These are phyloP conservation scores for Rhodomyrtus psidioides DNA, from an alignment of 441 rosid species.

Conservation along the genomic window DNA sequence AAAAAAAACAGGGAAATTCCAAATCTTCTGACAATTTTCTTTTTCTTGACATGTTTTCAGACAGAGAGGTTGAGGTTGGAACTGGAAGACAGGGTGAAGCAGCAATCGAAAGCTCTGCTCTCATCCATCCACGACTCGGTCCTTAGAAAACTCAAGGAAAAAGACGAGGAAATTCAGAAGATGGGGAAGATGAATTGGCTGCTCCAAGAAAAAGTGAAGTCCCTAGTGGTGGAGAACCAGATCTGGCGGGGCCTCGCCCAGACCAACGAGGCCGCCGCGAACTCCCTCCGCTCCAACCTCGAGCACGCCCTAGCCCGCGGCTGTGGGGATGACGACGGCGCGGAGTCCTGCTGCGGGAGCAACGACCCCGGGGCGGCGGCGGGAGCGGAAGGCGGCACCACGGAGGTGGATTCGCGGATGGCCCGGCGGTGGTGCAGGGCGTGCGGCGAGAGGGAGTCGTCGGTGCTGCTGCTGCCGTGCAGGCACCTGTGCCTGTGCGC, in stretches of 20 bases:
- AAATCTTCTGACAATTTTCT: not conserved
- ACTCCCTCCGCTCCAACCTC: conserved; percentile 45
- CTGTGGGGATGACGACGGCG: conserved; percentile 33
- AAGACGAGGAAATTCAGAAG: conserved; percentile 50
- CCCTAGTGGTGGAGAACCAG: conserved; percentile 46
- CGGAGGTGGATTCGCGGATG: not conserved
- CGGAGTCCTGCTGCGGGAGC: conserved; percentile 66
- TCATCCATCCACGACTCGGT: conserved; percentile 35
- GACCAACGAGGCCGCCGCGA: conserved; percentile 63
- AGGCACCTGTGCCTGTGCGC: conserved; percentile 73
- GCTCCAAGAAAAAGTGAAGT: conserved; percentile 51
- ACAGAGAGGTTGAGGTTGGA: conserved; percentile 49
- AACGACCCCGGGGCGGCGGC: conserved; percentile 10
- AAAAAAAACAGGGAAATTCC: not conserved
- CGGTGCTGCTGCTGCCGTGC: conserved; percentile 78
- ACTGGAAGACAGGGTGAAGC: conserved; percentile 43
- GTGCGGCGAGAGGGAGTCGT: conserved; percentile 61
- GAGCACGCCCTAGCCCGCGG: conserved; percentile 65
- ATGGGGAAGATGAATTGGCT: conserved; percentile 51
- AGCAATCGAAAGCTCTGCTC: conserved; percentile 42
- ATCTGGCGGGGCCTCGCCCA: conserved; percentile 70
- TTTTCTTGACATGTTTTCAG: conserved; percentile 6
- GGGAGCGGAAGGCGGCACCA: not conserved
- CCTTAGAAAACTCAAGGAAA: conserved; percentile 39
- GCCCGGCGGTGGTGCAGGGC: conserved; percentile 23